These are phyloP conservation scores for Hypoxylon rickii DNA, from an alignment of 495 filamentous ascomycete genomes.

Conservation along the genomic window DNA sequence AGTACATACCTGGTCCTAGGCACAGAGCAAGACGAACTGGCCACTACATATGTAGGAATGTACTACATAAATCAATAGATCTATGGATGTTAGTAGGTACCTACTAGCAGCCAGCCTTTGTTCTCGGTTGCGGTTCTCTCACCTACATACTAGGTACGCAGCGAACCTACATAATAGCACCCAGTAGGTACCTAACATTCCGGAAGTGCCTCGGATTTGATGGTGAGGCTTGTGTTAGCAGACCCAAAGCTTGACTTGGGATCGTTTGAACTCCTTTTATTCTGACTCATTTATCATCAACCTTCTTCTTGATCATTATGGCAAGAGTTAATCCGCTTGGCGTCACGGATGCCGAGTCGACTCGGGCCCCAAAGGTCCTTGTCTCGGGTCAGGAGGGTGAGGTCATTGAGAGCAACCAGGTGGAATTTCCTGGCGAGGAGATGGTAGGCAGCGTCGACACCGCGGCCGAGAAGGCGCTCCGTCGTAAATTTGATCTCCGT, in stretches of 20 bases:
- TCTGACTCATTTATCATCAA: too few relatives aligned
- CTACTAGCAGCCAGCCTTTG: too few relatives aligned
- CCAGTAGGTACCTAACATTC: too few relatives aligned
- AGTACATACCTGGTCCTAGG: too few relatives aligned
- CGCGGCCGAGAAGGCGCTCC: constrained; percentile 62
- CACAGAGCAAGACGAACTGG: too few relatives aligned
- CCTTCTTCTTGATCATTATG: constrained; percentile 5
- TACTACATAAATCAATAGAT: background rate
- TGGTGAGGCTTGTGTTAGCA: background rate
- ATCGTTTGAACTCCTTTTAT: background rate
- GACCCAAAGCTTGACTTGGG: background rate
- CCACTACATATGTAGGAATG: background rate
- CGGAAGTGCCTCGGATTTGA: too few relatives aligned
- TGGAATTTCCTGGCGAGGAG: constrained; percentile 13
- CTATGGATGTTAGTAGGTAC: too few relatives aligned
- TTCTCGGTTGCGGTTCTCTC: too few relatives aligned
- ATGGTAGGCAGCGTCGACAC: constrained; percentile 37
- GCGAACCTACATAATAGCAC: too few relatives aligned
- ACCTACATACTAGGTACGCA: too few relatives aligned
- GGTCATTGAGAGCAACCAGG: constrained; percentile 27
- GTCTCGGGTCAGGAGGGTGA: constrained; percentile 12
- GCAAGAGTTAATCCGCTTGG: constrained; percentile 1
- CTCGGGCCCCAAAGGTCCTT: constrained; percentile 3
- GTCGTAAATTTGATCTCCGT: constrained; percentile 66
- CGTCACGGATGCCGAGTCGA: constrained; percentile 13